Evolutionary conservation across 1,139 yeast genomes (phyloP).

Genomic region (Martiniozyma asiatica): DNA sequence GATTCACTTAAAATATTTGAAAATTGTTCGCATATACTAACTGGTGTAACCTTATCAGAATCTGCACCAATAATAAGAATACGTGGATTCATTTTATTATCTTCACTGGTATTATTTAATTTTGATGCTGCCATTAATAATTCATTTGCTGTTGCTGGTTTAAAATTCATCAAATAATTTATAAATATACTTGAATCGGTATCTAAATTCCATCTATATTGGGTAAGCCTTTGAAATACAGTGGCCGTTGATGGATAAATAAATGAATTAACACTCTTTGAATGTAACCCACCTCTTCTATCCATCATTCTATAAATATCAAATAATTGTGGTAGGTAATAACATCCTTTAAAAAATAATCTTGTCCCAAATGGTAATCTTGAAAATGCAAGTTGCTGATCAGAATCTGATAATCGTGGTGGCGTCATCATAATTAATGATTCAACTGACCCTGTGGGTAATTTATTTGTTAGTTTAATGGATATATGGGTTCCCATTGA

Average conservation of each 20-base stretch:
- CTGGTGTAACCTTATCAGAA: slow-evolving; percentile 46
- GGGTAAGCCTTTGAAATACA: slow-evolving; percentile 37
- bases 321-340: slow-evolving; percentile 40
- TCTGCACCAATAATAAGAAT: slow-evolving; percentile 48
- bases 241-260: slow-evolving; percentile 16
- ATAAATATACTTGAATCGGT: slow-evolving; percentile 44
- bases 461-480: slow-evolving; percentile 32
- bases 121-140: slow-evolving; percentile 29
- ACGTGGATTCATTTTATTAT: slow-evolving; percentile 21
- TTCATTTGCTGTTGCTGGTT: slow-evolving; percentile 32
- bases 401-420: slow-evolving; percentile 27
- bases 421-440: slow-evolving; percentile 43
- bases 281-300: slow-evolving; percentile 48
- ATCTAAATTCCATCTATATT: slow-evolving; percentile 63
- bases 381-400: slow-evolving; percentile 8
- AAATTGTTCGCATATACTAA: slow-evolving; percentile 21
- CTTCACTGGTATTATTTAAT: slow-evolving; percentile 19
- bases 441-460: slow-evolving; percentile 32
- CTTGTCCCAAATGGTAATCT: slow-evolving; percentile 10
- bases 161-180: slow-evolving; percentile 39
- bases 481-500: slow-evolving; percentile 64
- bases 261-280: slow-evolving; percentile 35
- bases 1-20: slow-evolving; percentile 11
- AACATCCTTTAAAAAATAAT: slow-evolving; percentile 13
- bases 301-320: slow-evolving; percentile 47